Evolutionary conservation across 179 eudicot species (phyloP), one percentile per base, ranked within the genome.

Genomic region (Nepenthes alata): DNA sequence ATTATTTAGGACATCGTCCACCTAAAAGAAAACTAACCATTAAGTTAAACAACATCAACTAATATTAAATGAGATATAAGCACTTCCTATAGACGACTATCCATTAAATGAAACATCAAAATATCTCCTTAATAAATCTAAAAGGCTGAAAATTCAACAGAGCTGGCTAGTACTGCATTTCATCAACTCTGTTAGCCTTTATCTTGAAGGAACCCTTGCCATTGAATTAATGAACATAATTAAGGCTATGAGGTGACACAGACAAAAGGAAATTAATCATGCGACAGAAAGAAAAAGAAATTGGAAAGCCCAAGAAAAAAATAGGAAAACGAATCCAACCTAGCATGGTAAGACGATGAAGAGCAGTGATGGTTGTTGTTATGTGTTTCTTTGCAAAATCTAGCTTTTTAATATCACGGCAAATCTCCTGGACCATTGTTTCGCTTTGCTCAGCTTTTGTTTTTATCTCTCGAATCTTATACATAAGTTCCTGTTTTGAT

Each of bases 381-480:
- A 93, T 89, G 76, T 93, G 96, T 77, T 93, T 93, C 69, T 93
- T 93, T 36, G 96, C 96, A 72, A 93, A 93, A 76, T 93, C 98
- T 44, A 93, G 75, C 80, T 93, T 93, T 73, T 93, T 93, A 37
- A 93, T 93, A 73, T 93, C 98, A 71, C 98, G 98, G 57, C 98
- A 93, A 78, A 93, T 93, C 74, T 93, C 96, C 78, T 93, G 95
- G 71, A 93, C 98, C 98, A 89, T 89, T 62, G 96, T 84, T 74
- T 93, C 98, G 67, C 98, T 93, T 78, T 93, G 96, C 77, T 89
- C 96, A 58, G 96, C 98, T 70, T 93, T 89, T 37, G 85, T 93
- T 75, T 93, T 89, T 61, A 93, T 89, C 75, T 86, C 98, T 54
- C 91, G 83, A 70, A 86, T 89, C 74, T 93, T 93, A 70, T 81